Base-by-base conservation (phyloP, 108 stramenopile species). In the Fistulifera solaris region DNA sequence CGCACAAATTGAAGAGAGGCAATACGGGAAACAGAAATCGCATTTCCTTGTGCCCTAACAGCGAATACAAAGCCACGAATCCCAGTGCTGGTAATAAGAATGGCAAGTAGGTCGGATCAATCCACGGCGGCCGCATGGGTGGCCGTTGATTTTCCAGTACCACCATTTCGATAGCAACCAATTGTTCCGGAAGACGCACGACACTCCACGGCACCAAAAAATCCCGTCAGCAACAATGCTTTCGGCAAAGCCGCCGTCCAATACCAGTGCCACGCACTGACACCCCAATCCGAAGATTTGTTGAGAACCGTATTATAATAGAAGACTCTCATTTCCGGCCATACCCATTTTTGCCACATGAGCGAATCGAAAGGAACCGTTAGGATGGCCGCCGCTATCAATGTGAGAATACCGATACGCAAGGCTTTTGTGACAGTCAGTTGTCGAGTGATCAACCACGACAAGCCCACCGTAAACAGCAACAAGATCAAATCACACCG, bases 261-360 rank as follows among this genome's bases (percentile, higher is more conserved):
- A 67, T 98, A 98, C 95, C 95, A 98, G 58, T 93, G 82, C 84
- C 78, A 90, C 19, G 97, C 87, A 39, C 73, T 78, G 15, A 74
- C 72, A 17, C 99, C 99, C 94, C 95, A 99, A 55, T 96, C 91
- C 22, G 69, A 64, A n/a, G 91, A 94, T 44, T 82, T 85, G 65
- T 96, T 95, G 28, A 92, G 75, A 54, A 98, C 65, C 10, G 96
- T 78, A 68, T 99, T 99, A 71, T 86, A 98, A 45, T 89, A 94
- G 51, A 97, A 85, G 1, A 99, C 99, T 51, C 72, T 77, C 35
- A 95, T 95, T 68, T 99, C 99, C 8, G 99, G 95, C 99, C 99
- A 99, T n/a, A 99, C 54, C 65, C 51, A 80, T 39, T 79, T 47
- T 67, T 75, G 75, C 95, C 95, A 96, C 62, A 98, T 57, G 27